These are phyloP conservation scores for Ogataea methylovora DNA, from an alignment of 805 yeast genomes.

Conservation along the genomic window DNA sequence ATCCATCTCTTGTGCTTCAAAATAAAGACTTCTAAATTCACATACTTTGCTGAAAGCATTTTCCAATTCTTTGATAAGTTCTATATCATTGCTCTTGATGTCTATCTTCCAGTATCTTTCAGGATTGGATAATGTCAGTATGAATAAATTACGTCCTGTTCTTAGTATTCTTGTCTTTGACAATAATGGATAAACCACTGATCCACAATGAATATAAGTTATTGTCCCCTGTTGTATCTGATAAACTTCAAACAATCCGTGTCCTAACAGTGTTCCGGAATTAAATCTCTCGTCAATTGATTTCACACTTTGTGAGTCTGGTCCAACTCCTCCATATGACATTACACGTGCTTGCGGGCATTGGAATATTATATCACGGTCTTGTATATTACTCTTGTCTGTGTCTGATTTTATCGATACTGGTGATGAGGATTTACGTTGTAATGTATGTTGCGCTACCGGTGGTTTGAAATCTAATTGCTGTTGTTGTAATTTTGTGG, in stretches of 20 bases:
- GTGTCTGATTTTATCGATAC: no score
- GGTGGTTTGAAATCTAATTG: no score
- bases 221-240: constrained; percentile 46
- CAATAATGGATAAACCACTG: constrained; percentile 66
- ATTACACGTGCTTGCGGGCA: constrained; percentile 9
- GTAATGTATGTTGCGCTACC: no score
- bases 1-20: constrained; percentile 5
- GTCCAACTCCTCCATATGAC: constrained; percentile 6
- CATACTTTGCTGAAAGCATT: constrained; percentile 10
- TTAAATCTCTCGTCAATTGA: no score
- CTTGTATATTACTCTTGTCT: no score
- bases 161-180: constrained; percentile 56
- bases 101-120: constrained; percentile 64
- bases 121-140: constrained; percentile 65
- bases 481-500: neutral
- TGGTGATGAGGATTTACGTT: no score
- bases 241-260: constrained; percentile 53
- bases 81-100: constrained; percentile 25
- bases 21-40: constrained; percentile 14
- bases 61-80: constrained; percentile 23
- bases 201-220: constrained; percentile 59
- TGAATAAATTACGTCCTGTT: constrained; percentile 38
- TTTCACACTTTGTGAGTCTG: no score
- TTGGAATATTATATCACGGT: constrained; percentile 6
- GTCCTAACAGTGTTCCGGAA: constrained; percentile 45